Conservation (phyloP, 768 basidiomycete genomes). For the Phaffia australis region DNA sequence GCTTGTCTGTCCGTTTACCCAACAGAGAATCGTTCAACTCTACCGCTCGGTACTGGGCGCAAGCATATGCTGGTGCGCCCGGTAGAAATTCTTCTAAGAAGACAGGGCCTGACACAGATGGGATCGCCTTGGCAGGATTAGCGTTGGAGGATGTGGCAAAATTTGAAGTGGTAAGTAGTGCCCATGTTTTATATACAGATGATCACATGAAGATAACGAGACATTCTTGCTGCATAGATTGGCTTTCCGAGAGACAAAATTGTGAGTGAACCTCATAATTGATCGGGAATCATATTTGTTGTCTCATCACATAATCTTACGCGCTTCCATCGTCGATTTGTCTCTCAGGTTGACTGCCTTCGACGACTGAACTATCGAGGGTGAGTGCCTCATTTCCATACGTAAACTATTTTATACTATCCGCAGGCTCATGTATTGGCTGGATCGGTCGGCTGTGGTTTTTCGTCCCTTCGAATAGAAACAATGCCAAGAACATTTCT, state of each 20-base stretch:
- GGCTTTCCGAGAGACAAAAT: slow-evolving; percentile 77
- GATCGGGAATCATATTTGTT: too few species aligned
- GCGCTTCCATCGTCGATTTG: neutral
- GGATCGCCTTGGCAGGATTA: slow-evolving; percentile 64
- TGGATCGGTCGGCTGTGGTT: neutral
- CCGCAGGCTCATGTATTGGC: neutral
- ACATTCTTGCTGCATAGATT: slow-evolving; percentile 37
- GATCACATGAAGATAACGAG: too few species aligned
- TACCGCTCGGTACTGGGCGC: slow-evolving; percentile 88
- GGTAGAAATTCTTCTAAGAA: slow-evolving; percentile 24
- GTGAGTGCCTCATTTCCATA: neutral
- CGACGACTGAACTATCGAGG: slow-evolving; percentile 79
- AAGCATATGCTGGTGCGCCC: slow-evolving; percentile 69
- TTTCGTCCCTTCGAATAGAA: slow-evolving; percentile 29
- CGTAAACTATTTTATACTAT: neutral
- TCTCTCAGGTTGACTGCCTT: slow-evolving; percentile 67
- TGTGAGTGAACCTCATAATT: slow-evolving; percentile 46
- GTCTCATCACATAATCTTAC: neutral
- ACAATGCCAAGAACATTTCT: slow-evolving; percentile 45
- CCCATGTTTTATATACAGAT: too few species aligned
- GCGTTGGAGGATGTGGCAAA: slow-evolving; percentile 71
- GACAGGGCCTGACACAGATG: slow-evolving; percentile 28
- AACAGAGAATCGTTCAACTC: slow-evolving; percentile 64
- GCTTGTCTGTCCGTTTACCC: too few species aligned
- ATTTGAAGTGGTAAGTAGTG: slow-evolving; percentile 46